Evolutionary conservation across 2,329 filamentous ascomycete genomes (phyloP).

Genomic region (Orbilia oligospora): DNA sequence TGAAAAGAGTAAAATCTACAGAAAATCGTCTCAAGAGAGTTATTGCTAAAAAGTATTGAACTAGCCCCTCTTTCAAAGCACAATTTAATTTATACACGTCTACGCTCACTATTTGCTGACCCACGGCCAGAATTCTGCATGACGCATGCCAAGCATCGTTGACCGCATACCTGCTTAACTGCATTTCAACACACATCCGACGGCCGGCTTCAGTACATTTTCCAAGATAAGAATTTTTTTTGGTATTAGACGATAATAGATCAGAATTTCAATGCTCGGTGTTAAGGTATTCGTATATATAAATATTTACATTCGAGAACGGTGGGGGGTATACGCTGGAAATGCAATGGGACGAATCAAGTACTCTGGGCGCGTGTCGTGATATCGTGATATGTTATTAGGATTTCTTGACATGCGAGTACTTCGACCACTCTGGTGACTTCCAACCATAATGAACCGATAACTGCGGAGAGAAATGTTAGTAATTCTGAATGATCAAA

Average conservation of each 20-base stretch:
- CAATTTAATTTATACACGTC: conserved; percentile 23
- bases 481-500: conserved; percentile 1
- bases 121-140: conserved; percentile 20
- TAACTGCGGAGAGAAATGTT: conserved; percentile 27
- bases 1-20: conserved; percentile 38
- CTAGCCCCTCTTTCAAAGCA: neutral
- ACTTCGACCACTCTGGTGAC: conserved; percentile 44
- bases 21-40: conserved; percentile 37
- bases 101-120: conserved; percentile 22
- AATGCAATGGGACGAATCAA: conserved; percentile 19
- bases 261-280: neutral
- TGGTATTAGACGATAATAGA: neutral
- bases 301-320: conserved; percentile 2
- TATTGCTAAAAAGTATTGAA: neutral
- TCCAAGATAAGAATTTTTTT: neutral
- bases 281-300: conserved; percentile 9
- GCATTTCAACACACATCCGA: conserved; percentile 27
- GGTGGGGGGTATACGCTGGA: conserved; percentile 23
- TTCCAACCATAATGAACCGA: conserved; percentile 59
- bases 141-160: conserved; percentile 58
- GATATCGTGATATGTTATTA: conserved; percentile 7
- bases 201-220: neutral
- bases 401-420: conserved; percentile 43
- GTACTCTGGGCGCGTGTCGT: neutral
- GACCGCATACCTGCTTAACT: conserved; percentile 1